These are phyloP conservation scores for Leishmania major DNA, from an alignment of 208 protist species.

Conservation along the genomic window DNA sequence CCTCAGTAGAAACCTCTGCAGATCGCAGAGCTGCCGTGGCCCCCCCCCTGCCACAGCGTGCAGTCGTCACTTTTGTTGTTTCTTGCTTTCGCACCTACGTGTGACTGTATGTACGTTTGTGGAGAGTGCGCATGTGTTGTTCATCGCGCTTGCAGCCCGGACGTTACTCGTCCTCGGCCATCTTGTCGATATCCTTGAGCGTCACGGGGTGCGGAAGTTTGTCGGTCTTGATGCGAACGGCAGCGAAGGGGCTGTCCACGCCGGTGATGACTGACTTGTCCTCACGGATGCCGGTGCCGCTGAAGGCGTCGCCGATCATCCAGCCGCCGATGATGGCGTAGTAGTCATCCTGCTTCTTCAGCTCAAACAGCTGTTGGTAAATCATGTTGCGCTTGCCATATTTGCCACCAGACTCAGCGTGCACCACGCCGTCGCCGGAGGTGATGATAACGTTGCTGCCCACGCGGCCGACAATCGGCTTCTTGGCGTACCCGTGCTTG, in stretches of 20 bases:
- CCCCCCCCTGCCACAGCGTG: neutral
- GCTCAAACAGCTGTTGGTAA: constrained; percentile 84
- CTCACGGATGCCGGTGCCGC: constrained; percentile 84
- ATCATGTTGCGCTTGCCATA: constrained; percentile 83
- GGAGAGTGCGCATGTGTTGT: neutral
- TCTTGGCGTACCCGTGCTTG: constrained; percentile 67
- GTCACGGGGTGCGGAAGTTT: constrained; percentile 41
- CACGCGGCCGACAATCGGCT: constrained; percentile 89
- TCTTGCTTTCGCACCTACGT: neutral
- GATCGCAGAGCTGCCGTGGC: neutral
- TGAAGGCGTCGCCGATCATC: constrained; percentile 85
- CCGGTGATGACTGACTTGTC: constrained; percentile 87
- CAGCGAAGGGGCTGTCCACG: constrained; percentile 77
- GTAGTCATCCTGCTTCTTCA: constrained; percentile 77
- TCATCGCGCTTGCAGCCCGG: neutral
- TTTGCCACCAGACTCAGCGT: constrained; percentile 73
- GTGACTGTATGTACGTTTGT: neutral
- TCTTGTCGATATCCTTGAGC: constrained; percentile 61
- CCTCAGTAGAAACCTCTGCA: neutral
- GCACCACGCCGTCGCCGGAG: constrained; percentile 45
- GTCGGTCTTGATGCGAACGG: constrained; percentile 61
- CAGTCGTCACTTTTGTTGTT: neutral
- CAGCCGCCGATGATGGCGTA: constrained; percentile 90
- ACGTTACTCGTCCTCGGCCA: constrained; percentile 47
- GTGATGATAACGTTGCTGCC: constrained; percentile 88